Base-by-base conservation (phyloP, 495 filamentous ascomycete genomes). In the Penicillium canariense region DNA sequence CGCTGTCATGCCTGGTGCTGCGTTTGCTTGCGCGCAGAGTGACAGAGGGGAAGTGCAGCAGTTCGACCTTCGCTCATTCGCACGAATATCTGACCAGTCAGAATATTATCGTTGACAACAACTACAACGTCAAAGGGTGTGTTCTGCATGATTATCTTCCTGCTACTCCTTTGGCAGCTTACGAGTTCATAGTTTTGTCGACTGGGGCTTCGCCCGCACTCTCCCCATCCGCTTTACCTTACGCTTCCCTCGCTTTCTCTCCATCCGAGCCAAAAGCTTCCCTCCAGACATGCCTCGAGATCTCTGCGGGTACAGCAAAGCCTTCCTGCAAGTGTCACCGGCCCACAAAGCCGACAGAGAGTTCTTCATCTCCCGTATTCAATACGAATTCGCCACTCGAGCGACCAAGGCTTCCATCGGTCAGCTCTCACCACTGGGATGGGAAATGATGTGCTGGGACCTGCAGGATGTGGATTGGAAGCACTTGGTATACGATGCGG, bases 211-310 rank as follows among this genome's bases (percentile, higher is more conserved):
- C 2, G 3, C 17, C 15, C 11, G 9, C 6, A 5, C 1, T 2
- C 23, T 51, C n/a, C 49, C 49, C 5, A 2, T 42, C 4, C 49
- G 49, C 2, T 31, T 51, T 18, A 25, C 49, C 49, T 17, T 51
- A 1, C 35, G 36, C 2, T 38, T 51, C 17, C 49, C 49, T 7
- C 10, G 0, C 2, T 12, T 51, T 11, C 36, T 51, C 14, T 12
- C 12, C 1, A 50, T 39, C 34, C 7, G 11, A 11, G 10, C 8
- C n/a, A 48, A 32, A 22, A 28, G 11, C 4, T 10, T 35, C 10
- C 22, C 18, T 2, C 12, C 4, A 31, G 11, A 1, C 22, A n/a
- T 30, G 17, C 31, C n/a, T 2, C 9, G 5, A 14, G n/a, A 31
- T 2, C n/a, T 9, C 15, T 11, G 4, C 7, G 14, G 5, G 3